Conservation (phyloP, 2,329 filamentous ascomycete genomes). For the Scopulariopsis brevicaulis region DNA sequence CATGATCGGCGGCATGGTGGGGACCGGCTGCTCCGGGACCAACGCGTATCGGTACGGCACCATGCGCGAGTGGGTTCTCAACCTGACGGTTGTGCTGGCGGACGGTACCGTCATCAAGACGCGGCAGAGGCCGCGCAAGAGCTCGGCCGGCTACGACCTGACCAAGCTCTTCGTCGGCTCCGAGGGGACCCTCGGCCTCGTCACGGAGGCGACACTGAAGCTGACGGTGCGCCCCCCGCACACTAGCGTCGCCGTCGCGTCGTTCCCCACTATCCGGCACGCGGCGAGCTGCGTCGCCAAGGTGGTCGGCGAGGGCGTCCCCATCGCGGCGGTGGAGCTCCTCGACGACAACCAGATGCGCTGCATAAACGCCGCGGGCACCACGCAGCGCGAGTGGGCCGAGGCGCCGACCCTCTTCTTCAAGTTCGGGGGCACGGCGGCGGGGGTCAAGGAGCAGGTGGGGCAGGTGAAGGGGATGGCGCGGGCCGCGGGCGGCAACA, state of each 20-base stretch:
- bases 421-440: conserved; percentile 66
- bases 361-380: conserved; percentile 54
- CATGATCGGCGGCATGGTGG: conserved; percentile 85
- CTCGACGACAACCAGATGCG: conserved; percentile 85
- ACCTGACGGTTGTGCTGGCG: conserved; percentile 76
- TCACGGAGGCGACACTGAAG: conserved; percentile 85
- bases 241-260: conserved; percentile 67
- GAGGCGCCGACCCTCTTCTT: conserved; percentile 72
- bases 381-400: conserved; percentile 55
- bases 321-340: conserved; percentile 85
- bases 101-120: conserved; percentile 89
- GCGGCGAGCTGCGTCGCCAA: conserved; percentile 71
- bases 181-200: conserved; percentile 82
- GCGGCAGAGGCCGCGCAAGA: conserved; percentile 76
- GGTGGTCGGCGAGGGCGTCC: conserved; percentile 71
- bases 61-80: conserved; percentile 89
- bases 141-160: conserved; percentile 83
- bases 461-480: conserved; percentile 53
- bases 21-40: conserved; percentile 64
- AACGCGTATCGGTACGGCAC: conserved; percentile 90
- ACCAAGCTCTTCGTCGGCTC: conserved; percentile 83
- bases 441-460: conserved; percentile 69
- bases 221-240: conserved; percentile 70
- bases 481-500: conserved; percentile 46
- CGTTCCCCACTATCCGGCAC: conserved; percentile 46